Conservation (phyloP, 768 basidiomycete genomes). For the Coprinellus micaceus region DNA sequence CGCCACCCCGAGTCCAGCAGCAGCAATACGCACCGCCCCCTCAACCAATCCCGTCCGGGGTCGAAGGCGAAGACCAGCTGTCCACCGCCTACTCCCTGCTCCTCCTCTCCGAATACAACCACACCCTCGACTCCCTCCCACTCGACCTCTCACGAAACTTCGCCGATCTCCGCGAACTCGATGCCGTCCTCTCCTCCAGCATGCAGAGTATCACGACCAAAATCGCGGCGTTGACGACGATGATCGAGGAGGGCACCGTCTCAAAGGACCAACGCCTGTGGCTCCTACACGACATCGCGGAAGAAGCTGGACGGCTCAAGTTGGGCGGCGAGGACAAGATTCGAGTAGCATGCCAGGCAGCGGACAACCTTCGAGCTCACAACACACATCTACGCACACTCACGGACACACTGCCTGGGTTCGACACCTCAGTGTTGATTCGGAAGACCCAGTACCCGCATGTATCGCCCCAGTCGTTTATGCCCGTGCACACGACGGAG, state of each 20-base stretch:
- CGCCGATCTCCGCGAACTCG: constrained; percentile 95
- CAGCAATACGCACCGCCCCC: constrained; percentile 18
- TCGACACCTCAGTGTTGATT: constrained; percentile 53
- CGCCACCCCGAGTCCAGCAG: constrained; percentile 7
- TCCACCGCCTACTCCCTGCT: constrained; percentile 59
- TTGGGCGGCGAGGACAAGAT: constrained; percentile 98
- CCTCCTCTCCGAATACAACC: constrained; percentile 79
- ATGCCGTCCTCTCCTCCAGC: constrained; percentile 91
- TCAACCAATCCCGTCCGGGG: constrained; percentile 6
- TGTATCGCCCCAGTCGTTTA: constrained; percentile 63
- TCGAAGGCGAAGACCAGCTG: constrained; percentile 20
- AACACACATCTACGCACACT: constrained; percentile 58
- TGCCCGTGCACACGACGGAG: constrained; percentile 59
- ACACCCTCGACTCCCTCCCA: constrained; percentile 90
- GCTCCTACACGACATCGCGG: constrained; percentile 89
- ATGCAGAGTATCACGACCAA: constrained; percentile 78
- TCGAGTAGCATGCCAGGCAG: constrained; percentile 86
- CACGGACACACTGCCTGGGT: constrained; percentile 59
- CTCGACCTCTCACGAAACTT: constrained; percentile 92
- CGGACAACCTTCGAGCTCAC: constrained; percentile 78
- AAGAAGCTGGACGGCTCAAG: constrained; percentile 87
- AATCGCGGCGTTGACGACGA: constrained; percentile 67
- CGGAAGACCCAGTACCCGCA: constrained; percentile 73
- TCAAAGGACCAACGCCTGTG: constrained; percentile 74
- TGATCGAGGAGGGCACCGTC: constrained; percentile 64